phyloP scores from a whole-genome alignment of 371 early-diverging fungal species.

The Rhizopus delemar region DNA sequence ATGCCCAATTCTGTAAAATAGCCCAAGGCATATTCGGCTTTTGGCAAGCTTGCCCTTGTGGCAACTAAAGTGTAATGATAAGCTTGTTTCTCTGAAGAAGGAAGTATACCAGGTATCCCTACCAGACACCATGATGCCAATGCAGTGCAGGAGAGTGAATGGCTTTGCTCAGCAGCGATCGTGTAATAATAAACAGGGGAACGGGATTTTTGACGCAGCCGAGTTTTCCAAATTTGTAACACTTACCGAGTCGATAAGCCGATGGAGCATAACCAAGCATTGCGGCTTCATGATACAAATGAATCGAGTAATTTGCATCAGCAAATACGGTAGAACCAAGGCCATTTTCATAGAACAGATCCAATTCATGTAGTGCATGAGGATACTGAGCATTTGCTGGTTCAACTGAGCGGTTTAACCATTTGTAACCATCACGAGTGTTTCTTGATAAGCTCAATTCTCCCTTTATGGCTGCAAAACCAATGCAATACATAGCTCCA shows the following conservation, averaged over 20 bases:
- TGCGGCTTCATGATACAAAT: constrained; percentile 70
- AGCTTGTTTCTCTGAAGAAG: constrained; percentile 83
- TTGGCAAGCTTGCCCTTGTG: constrained; percentile 71
- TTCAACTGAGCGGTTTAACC: constrained; percentile 75
- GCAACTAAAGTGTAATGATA: constrained; percentile 88
- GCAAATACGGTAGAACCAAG: constrained; percentile 67
- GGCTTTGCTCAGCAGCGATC: constrained; percentile 81
- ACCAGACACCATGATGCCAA: constrained; percentile 88
- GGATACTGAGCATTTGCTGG: constrained; percentile 75
- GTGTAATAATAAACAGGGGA: constrained; percentile 68
- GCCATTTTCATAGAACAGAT: constrained; percentile 70
- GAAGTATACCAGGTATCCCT: constrained; percentile 68
- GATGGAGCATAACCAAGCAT: constrained; percentile 75
- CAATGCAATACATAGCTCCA: constrained; percentile 73
- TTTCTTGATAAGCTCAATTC: constrained; percentile 61
- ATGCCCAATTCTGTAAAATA: constrained; percentile 90
- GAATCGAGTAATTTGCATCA: constrained; percentile 69
- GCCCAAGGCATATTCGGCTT: constrained; percentile 94
- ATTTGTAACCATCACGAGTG: constrained; percentile 75
- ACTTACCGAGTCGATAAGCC: constrained; percentile 75
- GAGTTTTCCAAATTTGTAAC: constrained; percentile 74
- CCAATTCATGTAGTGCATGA: constrained; percentile 77
- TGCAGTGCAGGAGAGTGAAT: constrained; percentile 84
- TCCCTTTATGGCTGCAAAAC: constrained; percentile 69
- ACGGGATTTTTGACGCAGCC: constrained; percentile 63